These are phyloP conservation scores for Ogataea dorogensis DNA, from an alignment of 805 yeast species.

Conservation along the genomic window DNA sequence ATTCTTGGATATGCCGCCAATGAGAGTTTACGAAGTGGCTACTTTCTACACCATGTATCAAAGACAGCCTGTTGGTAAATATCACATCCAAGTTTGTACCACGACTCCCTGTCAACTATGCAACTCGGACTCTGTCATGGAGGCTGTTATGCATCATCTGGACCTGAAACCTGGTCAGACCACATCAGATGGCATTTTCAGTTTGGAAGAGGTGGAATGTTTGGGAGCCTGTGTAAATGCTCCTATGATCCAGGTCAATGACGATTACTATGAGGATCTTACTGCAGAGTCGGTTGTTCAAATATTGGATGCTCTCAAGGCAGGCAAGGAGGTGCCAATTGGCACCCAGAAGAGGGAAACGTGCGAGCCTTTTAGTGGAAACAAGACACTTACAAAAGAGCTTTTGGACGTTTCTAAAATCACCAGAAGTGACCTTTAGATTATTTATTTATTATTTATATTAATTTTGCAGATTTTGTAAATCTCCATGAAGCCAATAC, in stretches of 20 bases:
- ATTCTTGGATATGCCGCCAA: slow-evolving; percentile 83
- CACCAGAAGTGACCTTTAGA: slow-evolving; percentile 68
- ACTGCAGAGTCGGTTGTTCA: slow-evolving; percentile 62
- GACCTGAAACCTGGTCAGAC: slow-evolving; percentile 75
- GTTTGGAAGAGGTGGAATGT: slow-evolving; percentile 86
- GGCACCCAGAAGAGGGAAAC: slow-evolving; percentile 68
- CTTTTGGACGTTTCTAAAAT: slow-evolving; percentile 68
- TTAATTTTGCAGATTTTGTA: slow-evolving; percentile 23
- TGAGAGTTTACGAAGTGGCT: slow-evolving; percentile 92
- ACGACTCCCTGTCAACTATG: slow-evolving; percentile 88
- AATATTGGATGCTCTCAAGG: slow-evolving; percentile 60
- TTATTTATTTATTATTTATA: slow-evolving; percentile 4
- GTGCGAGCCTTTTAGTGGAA: slow-evolving; percentile 79
- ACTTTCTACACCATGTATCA: slow-evolving; percentile 91
- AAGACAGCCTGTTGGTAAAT: slow-evolving; percentile 82
- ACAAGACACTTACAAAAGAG: slow-evolving; percentile 55
- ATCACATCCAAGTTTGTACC: slow-evolving; percentile 81
- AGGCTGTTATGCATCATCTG: slow-evolving; percentile 60
- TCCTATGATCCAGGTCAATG: slow-evolving; percentile 84
- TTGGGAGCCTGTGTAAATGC: slow-evolving; percentile 91
- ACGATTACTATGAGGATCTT: slow-evolving; percentile 80
- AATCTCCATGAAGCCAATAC: slow-evolving; percentile 37
- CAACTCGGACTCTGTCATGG: slow-evolving; percentile 76
- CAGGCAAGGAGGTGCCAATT: slow-evolving; percentile 57
- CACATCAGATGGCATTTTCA: slow-evolving; percentile 70